Base-by-base conservation (phyloP, 768 basidiomycete species). In the Hemileccinum rubropunctum region DNA sequence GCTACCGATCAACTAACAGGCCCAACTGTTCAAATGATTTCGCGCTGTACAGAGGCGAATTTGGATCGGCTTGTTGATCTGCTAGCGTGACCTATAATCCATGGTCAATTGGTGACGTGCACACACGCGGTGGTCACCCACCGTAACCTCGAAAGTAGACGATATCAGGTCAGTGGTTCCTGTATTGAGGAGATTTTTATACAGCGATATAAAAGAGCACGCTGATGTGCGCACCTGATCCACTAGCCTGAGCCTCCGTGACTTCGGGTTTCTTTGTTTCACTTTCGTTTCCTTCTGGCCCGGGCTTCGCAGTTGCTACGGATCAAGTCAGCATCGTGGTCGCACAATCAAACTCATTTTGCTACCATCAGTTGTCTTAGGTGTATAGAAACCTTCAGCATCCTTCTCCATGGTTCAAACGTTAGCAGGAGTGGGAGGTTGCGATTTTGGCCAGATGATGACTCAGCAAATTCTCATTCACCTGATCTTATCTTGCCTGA, bases 11-110 rank as follows among this genome's bases (percentile, higher is more conserved):
- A 6, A 79, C 92, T 61, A 33, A 98, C 94, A 99, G 71, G 52
- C 95, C 95, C 39, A 99, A 82, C 57, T 98, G 89, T 66, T 99
- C 94, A 56, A 99, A 99, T 0, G 88, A 84, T 68, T 98, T 95
- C 26, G 81, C 88, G 48, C 93, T 95, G 70, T 80, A 95, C 14
- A 99, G 71, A 3, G 95, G 97, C n/a, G 95, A 98, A 64, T 95
- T 86, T 35, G 93, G 90, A 64, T 99, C 91, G 26, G 80, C 83
- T 71, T 98, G 97, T 65, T 95, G 91, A 72, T 98, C 95, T 43
- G 94, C 94, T 50, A 98, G 79, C 17, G 94, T 98, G 55, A 99
- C 94, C 93, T 92, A 60, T 27, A 52, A 18, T 50, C 28, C 39
- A 27, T 41, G 45, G 43, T 55, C 45, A 56, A 54, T 33, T 12